phyloP scores from a whole-genome alignment of 345 rosid genomes.

The Rubroshorea leprosula region DNA sequence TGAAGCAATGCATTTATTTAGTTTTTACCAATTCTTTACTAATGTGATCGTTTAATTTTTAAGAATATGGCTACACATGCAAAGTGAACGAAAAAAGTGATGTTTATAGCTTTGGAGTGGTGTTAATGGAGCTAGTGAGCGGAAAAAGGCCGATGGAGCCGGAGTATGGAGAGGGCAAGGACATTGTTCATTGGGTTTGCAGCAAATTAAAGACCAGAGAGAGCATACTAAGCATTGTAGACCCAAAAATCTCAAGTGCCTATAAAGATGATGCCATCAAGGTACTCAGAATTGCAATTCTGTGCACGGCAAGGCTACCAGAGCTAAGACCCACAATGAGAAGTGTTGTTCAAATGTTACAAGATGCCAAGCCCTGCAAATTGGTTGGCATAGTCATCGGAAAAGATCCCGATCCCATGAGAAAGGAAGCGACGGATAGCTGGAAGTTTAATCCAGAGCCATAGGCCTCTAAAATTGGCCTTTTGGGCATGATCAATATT shows the following conservation, averaged over 20 bases:
- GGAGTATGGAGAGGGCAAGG: constrained; percentile 69
- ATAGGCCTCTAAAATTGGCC: neutral
- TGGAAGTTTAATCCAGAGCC: constrained; percentile 5
- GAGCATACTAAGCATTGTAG: constrained; percentile 50
- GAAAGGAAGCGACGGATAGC: constrained; percentile 14
- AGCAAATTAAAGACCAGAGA: constrained; percentile 53
- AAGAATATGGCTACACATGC: constrained; percentile 86
- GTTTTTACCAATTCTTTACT: neutral
- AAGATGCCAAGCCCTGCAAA: constrained; percentile 69
- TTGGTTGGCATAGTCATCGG: constrained; percentile 40
- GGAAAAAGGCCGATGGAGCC: constrained; percentile 80
- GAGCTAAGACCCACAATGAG: constrained; percentile 74
- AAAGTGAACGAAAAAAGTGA: constrained; percentile 86
- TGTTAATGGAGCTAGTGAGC: constrained; percentile 79
- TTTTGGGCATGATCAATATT: neutral
- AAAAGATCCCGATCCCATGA: constrained; percentile 30
- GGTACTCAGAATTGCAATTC: constrained; percentile 61
- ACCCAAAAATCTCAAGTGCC: constrained; percentile 49
- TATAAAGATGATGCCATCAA: constrained; percentile 58
- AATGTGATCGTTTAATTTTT: neutral
- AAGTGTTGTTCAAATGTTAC: constrained; percentile 79
- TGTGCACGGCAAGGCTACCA: constrained; percentile 59
- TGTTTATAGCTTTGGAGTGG: constrained; percentile 93
- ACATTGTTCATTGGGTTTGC: constrained; percentile 71
- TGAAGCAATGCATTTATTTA: neutral